Evolutionary conservation across 1,139 yeast genomes (phyloP).

Genomic region (Pichia sp.): DNA sequence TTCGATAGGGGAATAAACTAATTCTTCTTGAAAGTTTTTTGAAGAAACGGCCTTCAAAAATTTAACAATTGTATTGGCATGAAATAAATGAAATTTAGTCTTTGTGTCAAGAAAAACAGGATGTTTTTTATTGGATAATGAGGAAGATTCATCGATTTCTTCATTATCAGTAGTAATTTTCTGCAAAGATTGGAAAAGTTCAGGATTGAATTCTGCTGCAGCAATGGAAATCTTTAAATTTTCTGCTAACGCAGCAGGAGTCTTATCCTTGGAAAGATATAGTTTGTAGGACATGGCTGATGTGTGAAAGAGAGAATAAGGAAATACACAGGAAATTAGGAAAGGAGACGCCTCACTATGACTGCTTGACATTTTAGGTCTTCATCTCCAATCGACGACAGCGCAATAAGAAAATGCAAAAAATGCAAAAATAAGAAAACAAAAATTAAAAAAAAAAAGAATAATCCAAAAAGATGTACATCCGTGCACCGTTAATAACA

Average conservation of each 20-base stretch:
- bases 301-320: background rate
- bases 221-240: slow-evolving; percentile 62
- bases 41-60: slow-evolving; percentile 40
- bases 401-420: too few species aligned
- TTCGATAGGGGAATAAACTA: slow-evolving; percentile 18
- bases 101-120: slow-evolving; percentile 30
- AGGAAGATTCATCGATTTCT: slow-evolving; percentile 30
- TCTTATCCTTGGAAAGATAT: slow-evolving; percentile 39
- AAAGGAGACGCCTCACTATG: background rate
- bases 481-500: background rate
- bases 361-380: background rate
- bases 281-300: slow-evolving; percentile 30
- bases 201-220: slow-evolving; percentile 34
- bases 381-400: too few species aligned
- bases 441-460: background rate
- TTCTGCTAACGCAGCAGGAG: slow-evolving; percentile 40
- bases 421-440: background rate
- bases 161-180: slow-evolving; percentile 29
- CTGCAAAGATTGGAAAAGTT: slow-evolving; percentile 6
- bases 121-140: slow-evolving; percentile 4
- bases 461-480: background rate
- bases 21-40: slow-evolving; percentile 11
- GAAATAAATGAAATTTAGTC: slow-evolving; percentile 48
- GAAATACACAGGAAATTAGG: background rate
- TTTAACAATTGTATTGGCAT: slow-evolving; percentile 79